A percentile compares a stretch with the other conserved stretches of the same genome.
phyloP scores from a whole-genome alignment of 2,329 filamentous ascomycete species.

The Colletotrichum cuscutae region DNA sequence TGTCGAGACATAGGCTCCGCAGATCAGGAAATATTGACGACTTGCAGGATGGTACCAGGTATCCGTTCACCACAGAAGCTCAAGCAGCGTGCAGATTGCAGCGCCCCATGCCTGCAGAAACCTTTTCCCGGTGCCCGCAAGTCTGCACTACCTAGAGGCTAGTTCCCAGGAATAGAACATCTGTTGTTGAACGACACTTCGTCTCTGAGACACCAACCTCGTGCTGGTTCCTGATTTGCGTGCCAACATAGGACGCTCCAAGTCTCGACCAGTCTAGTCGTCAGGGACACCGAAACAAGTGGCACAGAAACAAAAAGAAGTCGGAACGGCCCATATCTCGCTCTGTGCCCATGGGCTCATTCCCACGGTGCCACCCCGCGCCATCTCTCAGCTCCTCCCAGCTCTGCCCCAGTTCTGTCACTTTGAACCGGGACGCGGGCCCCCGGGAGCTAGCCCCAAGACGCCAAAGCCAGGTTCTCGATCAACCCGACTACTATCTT shows the following conservation, averaged over 20 bases:
- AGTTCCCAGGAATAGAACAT: not conserved
- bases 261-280: not conserved
- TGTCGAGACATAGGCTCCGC: not conserved
- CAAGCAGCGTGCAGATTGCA: not conserved
- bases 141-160: not conserved
- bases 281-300: not conserved
- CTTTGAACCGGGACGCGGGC: not conserved
- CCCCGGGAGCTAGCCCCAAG: constrained; percentile 7
- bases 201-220: not conserved
- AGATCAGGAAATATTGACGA: not conserved
- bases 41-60: not conserved
- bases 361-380: not conserved
- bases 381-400: not conserved
- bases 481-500: not conserved
- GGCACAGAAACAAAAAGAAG: not conserved
- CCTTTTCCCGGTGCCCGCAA: not conserved
- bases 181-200: not conserved
- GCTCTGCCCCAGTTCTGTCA: constrained; percentile 7
- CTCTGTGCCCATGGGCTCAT: not conserved
- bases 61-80: not conserved
- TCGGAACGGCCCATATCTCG: not conserved
- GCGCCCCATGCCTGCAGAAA: constrained; percentile 3
- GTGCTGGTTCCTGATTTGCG: not conserved
- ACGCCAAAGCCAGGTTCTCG: not conserved
- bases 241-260: not conserved